Evolutionary conservation across 1,284 basidiomycete species (phyloP), one percentile per base, ranked within the genome.

Genomic region (Sporisorium reilianum): DNA sequence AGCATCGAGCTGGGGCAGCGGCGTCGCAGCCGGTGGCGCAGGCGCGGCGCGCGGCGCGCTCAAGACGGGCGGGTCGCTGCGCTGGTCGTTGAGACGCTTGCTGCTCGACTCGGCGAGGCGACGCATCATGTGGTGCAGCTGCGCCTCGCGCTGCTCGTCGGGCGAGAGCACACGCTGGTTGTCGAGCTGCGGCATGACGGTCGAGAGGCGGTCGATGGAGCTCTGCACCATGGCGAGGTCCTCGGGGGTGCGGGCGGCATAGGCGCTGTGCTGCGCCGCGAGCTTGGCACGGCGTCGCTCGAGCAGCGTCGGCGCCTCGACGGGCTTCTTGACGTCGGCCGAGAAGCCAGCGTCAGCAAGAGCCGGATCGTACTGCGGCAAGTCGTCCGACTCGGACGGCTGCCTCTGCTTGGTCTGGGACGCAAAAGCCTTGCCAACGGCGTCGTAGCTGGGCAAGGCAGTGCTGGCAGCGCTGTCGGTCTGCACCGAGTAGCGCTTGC

Each of bases 201-300:
- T 55, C 18, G 74, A 72, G 12, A 79, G 55, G n/a, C 65, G 63
- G 14, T 77, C 76, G 55, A 78, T 80, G 34, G 75, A 71, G 49
- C 54, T 67, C 46, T 78, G 64, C 25, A 78, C 64, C 56, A 80
- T 49, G n/a, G 54, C 61, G 9, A 80, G 68, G 25, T 80, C 78
- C 44, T 78, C 57, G 40, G 64, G 67, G 3, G 77, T 65, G 23
- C 77, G 64, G 10, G 78, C 76, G 5, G 59, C 60, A 38, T 80
- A 71, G 28, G 63, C 69, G 53, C 71, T 68, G 42, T 74, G 61
- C 65, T 68, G 64, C 10, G 71, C 71, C 1, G 71, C 65, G 11
- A 74, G n/a, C 55, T 68, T 74, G 61, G 71, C 62, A 14, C 61
- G 71, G 55, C 65, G 71, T 28, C 71, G 71, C 38, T 74, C 71